Base-by-base conservation (phyloP, 495 filamentous ascomycete genomes). In the Neurospora sp. region DNA sequence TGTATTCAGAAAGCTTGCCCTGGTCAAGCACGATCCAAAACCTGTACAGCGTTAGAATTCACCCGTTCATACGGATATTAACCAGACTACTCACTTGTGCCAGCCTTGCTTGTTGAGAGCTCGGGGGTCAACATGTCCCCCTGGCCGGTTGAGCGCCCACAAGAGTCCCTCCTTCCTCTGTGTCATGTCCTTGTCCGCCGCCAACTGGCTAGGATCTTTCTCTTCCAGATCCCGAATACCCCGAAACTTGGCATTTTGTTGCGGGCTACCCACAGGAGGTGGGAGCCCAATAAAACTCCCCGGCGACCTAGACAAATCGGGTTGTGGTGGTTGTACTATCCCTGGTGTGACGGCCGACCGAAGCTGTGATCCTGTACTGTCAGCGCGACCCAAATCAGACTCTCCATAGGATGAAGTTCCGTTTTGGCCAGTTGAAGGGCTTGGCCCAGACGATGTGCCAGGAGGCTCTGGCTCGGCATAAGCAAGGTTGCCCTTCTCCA, bases 21-120 rank as follows among this genome's bases (percentile, higher is more conserved):
- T 96, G 94, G 79, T 98, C 96, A 18, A 98, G 87, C 2, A 98
- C 96, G 75, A 99, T 95, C 96, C 96, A 99, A 80, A 97, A 98
- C 78, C 94, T 98, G 74, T 10, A 42, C 9, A 27, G 9, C 70
- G 74, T 78, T 40, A 79, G 71, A 22, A 22, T 31, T 71, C n/a
- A 53, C 22, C 44, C 42, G 27, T 38, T 61, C 40, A 5, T 69
- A 8, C 3, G 7, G 0, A 12, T 27, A 9, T 53, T 1, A 12
- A 10, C 22, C 20, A 22, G 5, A 71, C 7, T 39, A 88, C 92
- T 80, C 89, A 99, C 95, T 99, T 99, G 78, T 99, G 96, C 96
- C 96, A 99, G 70, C 93, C 94, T 80, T 96, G 93, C 77, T 98
- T 97, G 78, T 97, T 98, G 70, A 99, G 86, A 8, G 92, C 93